These are phyloP conservation scores for Pythium periplocum DNA, from an alignment of 352 stramenopile genomes.

Conservation along the genomic window DNA sequence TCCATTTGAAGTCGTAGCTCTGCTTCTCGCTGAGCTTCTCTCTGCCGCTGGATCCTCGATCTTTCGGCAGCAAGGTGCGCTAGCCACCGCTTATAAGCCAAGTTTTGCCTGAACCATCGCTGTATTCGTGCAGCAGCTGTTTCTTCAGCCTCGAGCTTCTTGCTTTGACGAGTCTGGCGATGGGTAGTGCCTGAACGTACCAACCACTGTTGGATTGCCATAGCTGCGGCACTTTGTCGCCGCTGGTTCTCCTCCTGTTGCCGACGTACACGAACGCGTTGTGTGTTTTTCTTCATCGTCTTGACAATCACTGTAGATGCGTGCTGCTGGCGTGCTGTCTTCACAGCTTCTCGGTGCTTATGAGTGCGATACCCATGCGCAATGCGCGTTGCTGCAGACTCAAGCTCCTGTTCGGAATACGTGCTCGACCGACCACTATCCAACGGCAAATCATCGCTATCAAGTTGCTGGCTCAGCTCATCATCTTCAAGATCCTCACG, in stretches of 20 bases:
- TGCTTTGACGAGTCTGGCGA: too few relatives aligned
- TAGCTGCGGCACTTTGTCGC: constrained; percentile 6
- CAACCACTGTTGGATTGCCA: constrained; percentile 43
- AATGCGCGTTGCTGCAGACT: constrained; percentile 25
- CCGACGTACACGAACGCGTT: constrained; percentile 7
- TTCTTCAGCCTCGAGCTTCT: not conserved
- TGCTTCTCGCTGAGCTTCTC: constrained; percentile 4
- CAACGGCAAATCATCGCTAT: too few relatives aligned
- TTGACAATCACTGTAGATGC: constrained; percentile 11
- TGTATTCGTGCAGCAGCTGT: constrained; percentile 10
- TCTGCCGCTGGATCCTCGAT: constrained; percentile 1
- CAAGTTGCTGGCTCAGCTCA: too few relatives aligned
- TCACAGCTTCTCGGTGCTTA: constrained; percentile 1
- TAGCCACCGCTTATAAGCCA: constrained; percentile 14
- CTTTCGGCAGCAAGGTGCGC: constrained; percentile 11
- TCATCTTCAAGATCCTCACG: too few relatives aligned
- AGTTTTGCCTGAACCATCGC: constrained; percentile 8
- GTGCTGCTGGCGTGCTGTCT: constrained; percentile 7
- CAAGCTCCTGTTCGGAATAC: too few relatives aligned
- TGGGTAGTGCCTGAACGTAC: constrained; percentile 7
- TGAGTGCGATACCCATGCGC: constrained; percentile 22
- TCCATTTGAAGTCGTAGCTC: not conserved
- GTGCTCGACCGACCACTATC: too few relatives aligned
- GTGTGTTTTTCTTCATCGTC: constrained; percentile 8
- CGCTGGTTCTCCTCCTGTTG: constrained; percentile 1